Percentiles rank a stretch among this genome's conserved stretches.
Conservation (phyloP, 768 basidiomycete species). For the Nidularia pulvinata region DNA sequence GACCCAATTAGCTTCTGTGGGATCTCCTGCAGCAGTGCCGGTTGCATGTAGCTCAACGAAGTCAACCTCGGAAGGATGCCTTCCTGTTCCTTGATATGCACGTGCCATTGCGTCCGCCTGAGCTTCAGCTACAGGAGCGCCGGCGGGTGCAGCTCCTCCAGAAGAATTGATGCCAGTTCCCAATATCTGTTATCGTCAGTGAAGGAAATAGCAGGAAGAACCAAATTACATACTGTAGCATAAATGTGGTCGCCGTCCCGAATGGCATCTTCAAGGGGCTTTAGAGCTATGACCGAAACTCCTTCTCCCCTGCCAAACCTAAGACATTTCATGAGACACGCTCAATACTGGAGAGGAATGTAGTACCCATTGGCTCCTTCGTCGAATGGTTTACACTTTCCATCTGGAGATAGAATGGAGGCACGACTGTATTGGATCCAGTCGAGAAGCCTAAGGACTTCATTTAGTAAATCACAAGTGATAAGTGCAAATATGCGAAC, state of each 20-base stretch:
- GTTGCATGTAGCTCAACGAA: slow-evolving; percentile 47
- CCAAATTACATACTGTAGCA: slow-evolving; percentile 30
- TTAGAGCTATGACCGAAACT: slow-evolving; percentile 28
- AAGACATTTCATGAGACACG: background rate
- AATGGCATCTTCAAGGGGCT: slow-evolving; percentile 29
- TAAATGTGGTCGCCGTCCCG: slow-evolving; percentile 14
- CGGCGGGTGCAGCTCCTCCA: slow-evolving; percentile 25
- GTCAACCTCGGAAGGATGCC: slow-evolving; percentile 31
- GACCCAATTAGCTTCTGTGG: slow-evolving; percentile 44
- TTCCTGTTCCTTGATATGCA: slow-evolving; percentile 21
- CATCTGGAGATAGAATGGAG: slow-evolving; percentile 30
- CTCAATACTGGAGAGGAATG: background rate
- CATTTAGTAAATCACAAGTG: background rate
- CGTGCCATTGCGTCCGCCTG: slow-evolving; percentile 1
- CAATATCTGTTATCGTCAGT: slow-evolving; percentile 19
- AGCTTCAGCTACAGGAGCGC: slow-evolving; percentile 27
- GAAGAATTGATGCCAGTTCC: slow-evolving; percentile 29
- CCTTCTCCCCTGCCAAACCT: slow-evolving; percentile 33
- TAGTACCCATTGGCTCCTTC: slow-evolving; percentile 31
- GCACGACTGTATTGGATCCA: slow-evolving; percentile 10
- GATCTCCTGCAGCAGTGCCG: slow-evolving; percentile 39
- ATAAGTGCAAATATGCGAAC: slow-evolving; percentile 16
- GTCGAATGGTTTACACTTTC: slow-evolving; percentile 39
- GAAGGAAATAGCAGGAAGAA: slow-evolving; percentile 5
- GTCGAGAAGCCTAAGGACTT: background rate